Evolutionary conservation across 2,329 filamentous ascomycete species (phyloP), one percentile per base, ranked within the genome.

Genomic region (Sarocladium oryzae): DNA sequence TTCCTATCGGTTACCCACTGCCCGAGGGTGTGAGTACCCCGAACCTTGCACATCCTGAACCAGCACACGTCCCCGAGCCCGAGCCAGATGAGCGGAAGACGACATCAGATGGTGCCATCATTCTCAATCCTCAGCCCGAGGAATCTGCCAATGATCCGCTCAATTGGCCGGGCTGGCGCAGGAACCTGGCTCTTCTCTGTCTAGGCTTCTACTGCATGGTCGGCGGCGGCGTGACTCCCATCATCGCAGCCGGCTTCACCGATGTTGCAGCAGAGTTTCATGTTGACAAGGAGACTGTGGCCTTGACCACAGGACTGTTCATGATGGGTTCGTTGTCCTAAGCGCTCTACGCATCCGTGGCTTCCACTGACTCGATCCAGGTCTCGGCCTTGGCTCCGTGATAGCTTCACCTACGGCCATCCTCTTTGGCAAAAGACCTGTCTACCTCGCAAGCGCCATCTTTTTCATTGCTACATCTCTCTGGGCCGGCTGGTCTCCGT

Each of bases 191-290:
- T 0, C 69, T 97, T 55, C 60, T 95, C 0, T 92, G 86, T 0
- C 74, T 97, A 3, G 92, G 92, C 1, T 85, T 96, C 61, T 96
- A 95, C 68, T 96, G 90, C 67, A 87, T 96, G 82, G 69, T 96
- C 16, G 92, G 92, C 51, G 92, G 92, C 36, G 92, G 92, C 38
- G 95, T 95, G 74, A 96, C 91, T 0, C 88, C 93, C 0, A 74
- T 96, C 26, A 76, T 97, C 16, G 91, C 92, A 0, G 92, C 93
- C 9, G 92, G 90, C 11, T 97, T 96, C 71, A 84, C 83, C 28
- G 74, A 95, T 38, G 86, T 97, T 11, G 85, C 90, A 1, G 56
- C 75, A 1, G 75, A 77, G 36, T 79, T 86, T 62, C 55, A 77
- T 54, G 80, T 96, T 20, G 75, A 80, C 0, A 81, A 87, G 15